phyloP scores from a whole-genome alignment of 805 yeast genomes.

The Yamadazyma laniorum region DNA sequence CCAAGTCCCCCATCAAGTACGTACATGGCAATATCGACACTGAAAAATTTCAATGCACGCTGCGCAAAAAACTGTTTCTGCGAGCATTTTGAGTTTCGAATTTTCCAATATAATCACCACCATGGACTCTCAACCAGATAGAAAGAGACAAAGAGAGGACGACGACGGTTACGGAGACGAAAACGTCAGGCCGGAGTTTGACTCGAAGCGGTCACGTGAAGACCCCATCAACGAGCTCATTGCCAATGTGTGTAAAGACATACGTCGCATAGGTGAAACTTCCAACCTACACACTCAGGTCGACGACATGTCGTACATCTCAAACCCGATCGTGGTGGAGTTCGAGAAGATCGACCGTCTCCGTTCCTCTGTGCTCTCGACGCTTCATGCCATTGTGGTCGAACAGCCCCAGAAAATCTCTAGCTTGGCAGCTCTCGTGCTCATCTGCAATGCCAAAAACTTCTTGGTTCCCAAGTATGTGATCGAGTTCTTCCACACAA shows the following conservation, averaged over 20 bases:
- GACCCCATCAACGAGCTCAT: conserved; percentile 43
- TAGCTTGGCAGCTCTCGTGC: conserved; percentile 64
- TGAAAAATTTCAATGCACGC: no score
- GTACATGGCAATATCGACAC: no score
- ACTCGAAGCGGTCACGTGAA: conserved; percentile 36
- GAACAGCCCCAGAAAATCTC: conserved; percentile 93
- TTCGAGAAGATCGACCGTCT: conserved; percentile 61
- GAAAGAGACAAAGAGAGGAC: conserved; percentile 17
- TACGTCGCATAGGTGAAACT: conserved; percentile 44
- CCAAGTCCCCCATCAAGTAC: conserved; percentile 65
- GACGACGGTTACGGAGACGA: conserved; percentile 10
- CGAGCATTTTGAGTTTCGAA: no score
- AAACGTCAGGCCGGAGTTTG: conserved; percentile 24
- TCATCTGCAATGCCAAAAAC: conserved; percentile 62
- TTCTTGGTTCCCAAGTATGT: conserved; percentile 66
- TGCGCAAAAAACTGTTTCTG: no score
- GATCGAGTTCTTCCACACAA: conserved; percentile 64
- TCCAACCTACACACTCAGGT: conserved; percentile 38
- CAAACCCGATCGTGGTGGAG: conserved; percentile 63
- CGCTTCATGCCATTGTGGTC: conserved; percentile 62
- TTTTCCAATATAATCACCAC: conserved; percentile 1
- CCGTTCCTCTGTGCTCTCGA: conserved; percentile 56
- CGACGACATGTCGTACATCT: conserved; percentile 60
- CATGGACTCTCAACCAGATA: conserved; percentile 9
- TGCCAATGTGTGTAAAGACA: conserved; percentile 44